Evolutionary conservation across 345 rosid genomes (phyloP), one percentile per base, ranked within the genome.

Genomic region (Noccaea caerulescens): DNA sequence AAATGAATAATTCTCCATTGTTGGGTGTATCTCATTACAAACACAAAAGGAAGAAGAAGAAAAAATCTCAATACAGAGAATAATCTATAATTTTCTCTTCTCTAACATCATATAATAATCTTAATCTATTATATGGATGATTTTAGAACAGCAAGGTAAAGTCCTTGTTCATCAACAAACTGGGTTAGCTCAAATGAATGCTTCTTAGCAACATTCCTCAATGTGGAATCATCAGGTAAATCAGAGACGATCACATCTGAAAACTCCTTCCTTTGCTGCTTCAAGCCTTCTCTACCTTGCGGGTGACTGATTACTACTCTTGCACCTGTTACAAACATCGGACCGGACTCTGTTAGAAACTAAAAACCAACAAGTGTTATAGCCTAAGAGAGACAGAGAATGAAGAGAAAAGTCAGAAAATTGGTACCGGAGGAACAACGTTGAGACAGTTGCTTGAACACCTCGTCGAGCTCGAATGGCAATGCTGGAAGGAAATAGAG

Each of bases 401-500:
- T 9, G 65, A 54, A 68, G 59, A 68, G 59, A 68, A n/a, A 60
- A 43, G 41, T 7, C 37, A 5, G 39, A 20, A 66, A n/a, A 64
- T 32, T 5, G 77, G 78, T 83, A 93, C 97, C 97, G n/a, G 85
- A 75, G 8, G 78, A 87, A 73, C 92, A 86, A 63, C 69, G 80
- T 51, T 78, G 80, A 1, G 88, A 84, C 13, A 93, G 84, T 6
- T 78, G 65, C 64, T 37, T 78, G 0, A 93, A 76, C 65, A 87
- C 70, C 72, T 88, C 80, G 49, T 83, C 94, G 45, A 93, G 95
- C 3, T 77, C 30, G 30, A 86, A 82, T 2, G 88, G 83, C 85
- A 93, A 56, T 7, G 88, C 94, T 45, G 98, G 97, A 59, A 89
- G 80, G 69, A 87, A 91, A 76, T 87, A 91, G 57, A 93, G 89